Conservation (phyloP, 2,329 filamentous ascomycete genomes). For the Fusarium sp. region DNA sequence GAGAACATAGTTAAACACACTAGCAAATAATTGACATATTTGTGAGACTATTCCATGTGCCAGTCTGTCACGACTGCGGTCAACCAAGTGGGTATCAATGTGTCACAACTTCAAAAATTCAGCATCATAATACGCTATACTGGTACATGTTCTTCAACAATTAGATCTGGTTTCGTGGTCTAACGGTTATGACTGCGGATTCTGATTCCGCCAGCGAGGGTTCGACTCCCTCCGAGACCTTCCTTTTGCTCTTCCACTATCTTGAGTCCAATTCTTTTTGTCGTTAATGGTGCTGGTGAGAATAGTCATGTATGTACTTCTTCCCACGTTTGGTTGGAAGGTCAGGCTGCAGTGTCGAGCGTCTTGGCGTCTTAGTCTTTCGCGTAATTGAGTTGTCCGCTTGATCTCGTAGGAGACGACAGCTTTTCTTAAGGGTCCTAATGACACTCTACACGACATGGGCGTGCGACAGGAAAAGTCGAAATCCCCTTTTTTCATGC, state of each 20-base stretch:
- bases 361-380: too few relatives aligned
- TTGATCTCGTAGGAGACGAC: neutral
- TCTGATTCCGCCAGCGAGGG: conserved; percentile 47
- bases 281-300: too few relatives aligned
- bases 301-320: too few relatives aligned
- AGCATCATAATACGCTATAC: neutral
- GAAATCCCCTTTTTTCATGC: neutral
- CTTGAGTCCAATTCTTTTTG: neutral
- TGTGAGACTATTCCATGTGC: neutral
- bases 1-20: too few relatives aligned
- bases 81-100: neutral
- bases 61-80: neutral
- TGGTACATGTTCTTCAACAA: neutral
- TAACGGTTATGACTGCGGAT: conserved; percentile 45
- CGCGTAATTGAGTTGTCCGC: neutral
- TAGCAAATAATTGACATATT: neutral
- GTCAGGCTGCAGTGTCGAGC: too few relatives aligned
- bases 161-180: conserved; percentile 8
- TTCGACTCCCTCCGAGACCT: conserved; percentile 45
- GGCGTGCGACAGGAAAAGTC: neutral
- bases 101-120: accelerated
- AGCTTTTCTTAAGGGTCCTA: too few relatives aligned
- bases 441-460: too few relatives aligned
- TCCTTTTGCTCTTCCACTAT: neutral
- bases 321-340: too few relatives aligned